These are phyloP conservation scores for Nissolia schottii DNA, from an alignment of 306 rosid species.

Conservation along the genomic window DNA sequence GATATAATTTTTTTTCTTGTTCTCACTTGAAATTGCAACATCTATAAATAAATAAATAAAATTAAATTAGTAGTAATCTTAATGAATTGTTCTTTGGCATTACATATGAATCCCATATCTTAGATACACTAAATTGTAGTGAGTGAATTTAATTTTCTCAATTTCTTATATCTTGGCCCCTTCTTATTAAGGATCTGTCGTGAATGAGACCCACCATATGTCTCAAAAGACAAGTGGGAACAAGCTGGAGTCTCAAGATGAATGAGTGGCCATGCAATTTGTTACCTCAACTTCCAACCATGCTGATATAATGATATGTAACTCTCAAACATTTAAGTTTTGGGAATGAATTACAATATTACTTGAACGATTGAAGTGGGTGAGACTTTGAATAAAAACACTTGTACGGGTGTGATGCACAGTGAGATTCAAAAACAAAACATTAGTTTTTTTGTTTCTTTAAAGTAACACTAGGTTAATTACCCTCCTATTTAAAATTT, in stretches of 20 bases:
- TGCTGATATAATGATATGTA: background rate
- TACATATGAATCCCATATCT: background rate
- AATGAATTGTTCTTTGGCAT: slow-evolving; percentile 10
- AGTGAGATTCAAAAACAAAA: too few relatives aligned
- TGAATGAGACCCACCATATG: slow-evolving; percentile 19
- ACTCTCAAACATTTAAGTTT: background rate
- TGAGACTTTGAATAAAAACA: background rate
- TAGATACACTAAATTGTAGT: background rate
- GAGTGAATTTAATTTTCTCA: background rate
- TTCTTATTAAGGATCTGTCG: background rate
- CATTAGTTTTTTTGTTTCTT: too few relatives aligned
- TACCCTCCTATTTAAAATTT: too few relatives aligned
- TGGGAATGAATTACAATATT: background rate
- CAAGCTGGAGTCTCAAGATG: slow-evolving; percentile 8
- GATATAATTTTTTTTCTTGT: too few relatives aligned
- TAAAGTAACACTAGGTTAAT: too few relatives aligned
- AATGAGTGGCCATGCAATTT: slow-evolving; percentile 17
- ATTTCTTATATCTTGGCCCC: background rate
- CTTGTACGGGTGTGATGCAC: too few relatives aligned
- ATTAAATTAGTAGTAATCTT: background rate
- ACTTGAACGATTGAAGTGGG: background rate
- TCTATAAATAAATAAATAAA: background rate
- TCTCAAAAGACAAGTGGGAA: slow-evolving; percentile 4
- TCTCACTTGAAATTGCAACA: too few relatives aligned
- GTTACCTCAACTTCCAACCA: slow-evolving; percentile 29